These are phyloP conservation scores for Cytospora piceae DNA, from an alignment of 2,329 filamentous ascomycete genomes.

Conservation along the genomic window DNA sequence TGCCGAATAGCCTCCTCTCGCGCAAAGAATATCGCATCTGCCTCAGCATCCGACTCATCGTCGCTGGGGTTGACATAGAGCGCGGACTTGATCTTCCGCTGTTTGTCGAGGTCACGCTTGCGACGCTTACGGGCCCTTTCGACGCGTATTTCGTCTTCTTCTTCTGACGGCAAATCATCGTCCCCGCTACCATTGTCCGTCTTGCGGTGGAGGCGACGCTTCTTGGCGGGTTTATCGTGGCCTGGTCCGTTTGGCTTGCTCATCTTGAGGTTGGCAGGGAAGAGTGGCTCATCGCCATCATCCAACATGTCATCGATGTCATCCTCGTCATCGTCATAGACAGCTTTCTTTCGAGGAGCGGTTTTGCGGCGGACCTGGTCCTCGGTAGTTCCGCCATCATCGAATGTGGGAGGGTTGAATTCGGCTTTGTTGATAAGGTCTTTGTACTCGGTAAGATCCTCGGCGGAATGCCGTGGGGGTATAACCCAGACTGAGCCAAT, in stretches of 20 bases:
- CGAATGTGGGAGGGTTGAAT: constrained; percentile 76
- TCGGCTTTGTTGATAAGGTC: constrained; percentile 77
- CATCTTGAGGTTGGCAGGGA: constrained; percentile 60
- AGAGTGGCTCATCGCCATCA: constrained; percentile 64
- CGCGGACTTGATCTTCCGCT: constrained; percentile 79
- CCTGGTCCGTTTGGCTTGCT: constrained; percentile 23
- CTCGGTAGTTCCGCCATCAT: constrained; percentile 74
- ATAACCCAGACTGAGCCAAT: constrained; percentile 79
- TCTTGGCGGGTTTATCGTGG: constrained; percentile 62
- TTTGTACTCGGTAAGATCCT: constrained; percentile 69
- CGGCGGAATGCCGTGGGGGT: constrained; percentile 65
- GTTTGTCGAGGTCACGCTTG: constrained; percentile 75
- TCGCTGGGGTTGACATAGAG: constrained; percentile 82
- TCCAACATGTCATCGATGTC: constrained; percentile 51
- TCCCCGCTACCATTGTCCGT: constrained; percentile 49
- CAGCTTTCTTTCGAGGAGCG: constrained; percentile 56
- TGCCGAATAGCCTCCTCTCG: constrained; percentile 69
- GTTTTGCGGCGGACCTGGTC: constrained; percentile 78
- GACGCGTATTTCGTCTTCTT: constrained; percentile 51
- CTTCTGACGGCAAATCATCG: constrained; percentile 53
- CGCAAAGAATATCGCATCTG: constrained; percentile 73
- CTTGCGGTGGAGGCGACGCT: constrained; percentile 56
- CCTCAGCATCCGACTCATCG: constrained; percentile 83
- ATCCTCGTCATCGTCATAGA: constrained; percentile 72
- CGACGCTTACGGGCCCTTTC: constrained; percentile 47